Evolutionary conservation across 2,329 filamentous ascomycete species (phyloP), one percentile per base, ranked within the genome.

Genomic region (Colletotrichum sp.): DNA sequence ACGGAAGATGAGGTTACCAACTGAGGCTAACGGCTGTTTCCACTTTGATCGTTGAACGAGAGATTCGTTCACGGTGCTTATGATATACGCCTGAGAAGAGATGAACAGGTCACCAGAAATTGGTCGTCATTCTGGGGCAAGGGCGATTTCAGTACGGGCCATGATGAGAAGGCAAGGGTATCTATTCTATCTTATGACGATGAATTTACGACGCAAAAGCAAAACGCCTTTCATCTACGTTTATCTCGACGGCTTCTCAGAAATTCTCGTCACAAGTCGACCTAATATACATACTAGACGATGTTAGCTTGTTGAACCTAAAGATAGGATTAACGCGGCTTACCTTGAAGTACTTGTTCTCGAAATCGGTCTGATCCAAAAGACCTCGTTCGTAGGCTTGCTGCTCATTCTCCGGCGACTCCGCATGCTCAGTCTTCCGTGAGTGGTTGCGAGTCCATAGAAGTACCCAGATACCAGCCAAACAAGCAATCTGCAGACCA

Each of bases 341-440:
- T 9, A 71, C 75, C 26, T 57, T 63, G 22, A 72, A 77, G 24
- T 69, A 76, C 68, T 72, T 72, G 30, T 75, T 77, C 39, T 72
- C 57, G 22, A 75, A 28, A 52, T 77, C 68, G 8, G 68, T 71
- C 44, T 70, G 59, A 8, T 75, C 67, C 28, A 65, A 28, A 5
- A 76, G 74, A 48, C 71, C 71, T 1, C 70, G 57, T 26, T 73
- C 74, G 7, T 76, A 76, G 0, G 64, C 70, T 24, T 73, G 63
- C 1, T 74, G 70, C 22, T 73, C 44, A 8, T 77, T 68, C 55
- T 72, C 72, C 2, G 15, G 22, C 8, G 66, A 67, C 3, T 28
- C 34, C 10, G 59, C 60, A 8, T 75, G 68, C 32, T 71, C 71
- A 13, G 72, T 28, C 13, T 18, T 68, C 34, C 75, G 48, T 9